Base-by-base conservation (phyloP, 768 basidiomycete genomes). In the Pisolithus sp. region DNA sequence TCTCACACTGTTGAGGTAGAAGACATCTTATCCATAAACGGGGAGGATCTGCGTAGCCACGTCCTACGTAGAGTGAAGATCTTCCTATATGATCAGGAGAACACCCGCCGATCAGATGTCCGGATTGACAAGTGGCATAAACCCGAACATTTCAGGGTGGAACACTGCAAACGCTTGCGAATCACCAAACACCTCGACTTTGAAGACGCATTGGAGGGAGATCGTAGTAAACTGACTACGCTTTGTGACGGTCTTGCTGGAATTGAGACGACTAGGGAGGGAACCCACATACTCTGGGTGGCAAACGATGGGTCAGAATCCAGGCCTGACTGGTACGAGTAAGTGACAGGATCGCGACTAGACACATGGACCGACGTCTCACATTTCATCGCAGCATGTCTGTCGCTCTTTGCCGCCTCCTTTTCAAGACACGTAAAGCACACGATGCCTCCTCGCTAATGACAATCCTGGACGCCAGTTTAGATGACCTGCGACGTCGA, bases 401-500 rank as follows among this genome's bases (percentile, higher is more conserved):
- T 0, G 82, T 82, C 1, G 83, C 87, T 0, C 73, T 96, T 17
- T 89, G 89, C 64, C 81, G 82, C 10, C 67, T 85, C 5, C 69
- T 94, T 28, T 87, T 95, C 57, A 77, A 83, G 48, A 73, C 79
- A 1, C 82, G 84, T 2, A 85, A 86, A 65, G 78, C 83, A 17
- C 89, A 92, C 59, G 93, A 97, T 62, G 83, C 87, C 0, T 71
- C 96, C 13, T 67, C 95, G 8, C 83, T 96, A 55, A 86, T 89
- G 79, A 94, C 92, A 0, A 89, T 97, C 43, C 74, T 97, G 17
- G 88, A 89, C 0, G 94, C 93, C 0, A 86, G 92, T 51, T 67
- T 95, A n/a, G 76, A 81, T 44, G 81, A 87, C 10, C 70, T 94
- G 51, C 82, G 82, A 57, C 72, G 89, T 28, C 73, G 90, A 53